Conservation (phyloP, 495 filamentous ascomycete genomes). For the Penicillium pulvis region DNA sequence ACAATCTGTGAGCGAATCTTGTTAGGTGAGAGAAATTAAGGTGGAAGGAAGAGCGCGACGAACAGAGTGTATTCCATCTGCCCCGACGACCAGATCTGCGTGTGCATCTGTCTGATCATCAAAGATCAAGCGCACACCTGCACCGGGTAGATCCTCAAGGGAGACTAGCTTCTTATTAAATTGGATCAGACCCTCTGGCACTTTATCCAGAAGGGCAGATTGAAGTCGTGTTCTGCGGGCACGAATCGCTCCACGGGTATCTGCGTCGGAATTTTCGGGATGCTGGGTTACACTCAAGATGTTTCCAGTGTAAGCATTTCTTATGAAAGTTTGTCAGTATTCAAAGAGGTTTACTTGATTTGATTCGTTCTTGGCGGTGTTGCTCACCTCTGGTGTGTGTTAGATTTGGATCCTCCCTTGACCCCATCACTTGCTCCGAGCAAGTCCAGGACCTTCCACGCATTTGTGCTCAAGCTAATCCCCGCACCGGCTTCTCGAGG, state of each 20-base stretch:
- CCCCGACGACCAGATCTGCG: constrained; percentile 54
- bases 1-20: neutral
- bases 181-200: constrained; percentile 39
- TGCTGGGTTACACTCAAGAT: constrained; percentile 11
- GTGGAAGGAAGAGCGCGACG: constrained; percentile 5
- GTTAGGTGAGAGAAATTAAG: neutral
- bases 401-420: constrained; percentile 25
- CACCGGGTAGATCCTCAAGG: constrained; percentile 27
- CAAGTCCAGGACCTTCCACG: constrained; percentile 49
- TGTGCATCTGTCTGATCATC: constrained; percentile 36
- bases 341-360: neutral
- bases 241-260: constrained; percentile 24
- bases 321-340: neutral
- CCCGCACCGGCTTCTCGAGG: constrained; percentile 53
- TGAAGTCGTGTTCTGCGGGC: constrained; percentile 45
- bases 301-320: constrained; percentile 28
- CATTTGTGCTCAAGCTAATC: constrained; percentile 39
- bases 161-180: constrained; percentile 39
- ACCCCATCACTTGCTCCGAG: constrained; percentile 46
- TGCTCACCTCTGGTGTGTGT: constrained; percentile 23
- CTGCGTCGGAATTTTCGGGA: constrained; percentile 17
- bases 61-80: constrained; percentile 56
- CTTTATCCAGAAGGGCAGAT: constrained; percentile 37
- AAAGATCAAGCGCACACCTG: constrained; percentile 32
- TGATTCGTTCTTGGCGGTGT: neutral